Conservation (phyloP, 371 early-diverging fungal genomes). For the Entomophthora muscae region DNA sequence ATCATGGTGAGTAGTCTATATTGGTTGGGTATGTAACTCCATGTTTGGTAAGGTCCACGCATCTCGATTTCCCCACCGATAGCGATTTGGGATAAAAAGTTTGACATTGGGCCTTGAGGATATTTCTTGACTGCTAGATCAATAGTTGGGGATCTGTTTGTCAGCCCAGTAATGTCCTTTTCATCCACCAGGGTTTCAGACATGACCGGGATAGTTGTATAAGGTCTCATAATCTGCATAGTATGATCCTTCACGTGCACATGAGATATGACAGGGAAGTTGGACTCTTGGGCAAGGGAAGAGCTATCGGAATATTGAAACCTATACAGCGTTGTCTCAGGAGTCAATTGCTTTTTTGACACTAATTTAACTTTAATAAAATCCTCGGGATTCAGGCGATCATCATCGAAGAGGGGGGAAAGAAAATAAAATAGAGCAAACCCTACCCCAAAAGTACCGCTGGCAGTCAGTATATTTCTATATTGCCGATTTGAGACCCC, state of each 20-base stretch:
- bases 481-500: no score
- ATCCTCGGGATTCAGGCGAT: no score
- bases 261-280: not conserved
- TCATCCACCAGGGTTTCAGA: not conserved
- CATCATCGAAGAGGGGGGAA: no score
- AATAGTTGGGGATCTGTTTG: not conserved
- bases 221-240: slow-evolving; percentile 3
- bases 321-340: not conserved
- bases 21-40: not conserved
- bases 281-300: not conserved
- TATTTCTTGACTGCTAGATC: slow-evolving; percentile 1
- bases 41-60: not conserved
- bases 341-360: not conserved
- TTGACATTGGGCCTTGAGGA: not conserved
- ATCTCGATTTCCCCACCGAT: not conserved
- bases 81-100: not conserved
- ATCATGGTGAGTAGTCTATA: not conserved
- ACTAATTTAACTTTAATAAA: not conserved
- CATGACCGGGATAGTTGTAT: not conserved
- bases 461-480: no score
- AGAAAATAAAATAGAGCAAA: no score
- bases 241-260: not conserved
- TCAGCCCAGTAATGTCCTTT: not conserved
- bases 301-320: not conserved
- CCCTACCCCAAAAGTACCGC: no score